A percentile compares a stretch with the other conserved stretches of the same genome.
Conservation (phyloP, 352 stramenopile genomes). For the Globisporangium lucens region DNA sequence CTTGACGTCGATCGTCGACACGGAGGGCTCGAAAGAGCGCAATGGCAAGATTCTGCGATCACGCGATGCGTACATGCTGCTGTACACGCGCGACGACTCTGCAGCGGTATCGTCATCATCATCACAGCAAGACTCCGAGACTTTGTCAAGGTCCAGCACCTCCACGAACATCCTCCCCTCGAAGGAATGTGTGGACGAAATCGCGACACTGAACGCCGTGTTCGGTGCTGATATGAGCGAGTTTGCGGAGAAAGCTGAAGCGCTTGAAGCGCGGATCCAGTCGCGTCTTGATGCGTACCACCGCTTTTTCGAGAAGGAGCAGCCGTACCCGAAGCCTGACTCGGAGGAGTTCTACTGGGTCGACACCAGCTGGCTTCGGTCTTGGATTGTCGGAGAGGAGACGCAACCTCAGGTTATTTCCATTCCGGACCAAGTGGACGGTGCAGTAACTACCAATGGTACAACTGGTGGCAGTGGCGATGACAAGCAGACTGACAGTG, state of each 20-base stretch:
- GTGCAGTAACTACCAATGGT: not conserved
- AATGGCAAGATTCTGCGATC: constrained; percentile 62
- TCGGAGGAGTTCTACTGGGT: constrained; percentile 61
- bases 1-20: constrained; percentile 35
- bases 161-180: constrained; percentile 21
- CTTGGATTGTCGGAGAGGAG: constrained; percentile 67
- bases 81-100: constrained; percentile 60
- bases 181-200: constrained; percentile 34
- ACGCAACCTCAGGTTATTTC: constrained; percentile 3
- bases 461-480: constrained; percentile 5
- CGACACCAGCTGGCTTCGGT: constrained; percentile 55
- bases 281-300: constrained; percentile 54
- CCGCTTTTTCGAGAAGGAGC: constrained; percentile 53
- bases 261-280: constrained; percentile 50
- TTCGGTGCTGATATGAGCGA: constrained; percentile 50
- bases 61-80: constrained; percentile 84
- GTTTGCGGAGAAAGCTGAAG: constrained; percentile 39
- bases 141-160: not conserved
- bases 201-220: constrained; percentile 46
- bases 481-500: constrained; percentile 16
- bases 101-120: not conserved
- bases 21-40: constrained; percentile 38
- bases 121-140: not conserved
- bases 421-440: constrained; percentile 5
- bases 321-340: constrained; percentile 36